Evolutionary conservation across 2,329 filamentous ascomycete species (phyloP), one percentile per base, ranked within the genome.

Genomic region (Colletotrichum truncatum): DNA sequence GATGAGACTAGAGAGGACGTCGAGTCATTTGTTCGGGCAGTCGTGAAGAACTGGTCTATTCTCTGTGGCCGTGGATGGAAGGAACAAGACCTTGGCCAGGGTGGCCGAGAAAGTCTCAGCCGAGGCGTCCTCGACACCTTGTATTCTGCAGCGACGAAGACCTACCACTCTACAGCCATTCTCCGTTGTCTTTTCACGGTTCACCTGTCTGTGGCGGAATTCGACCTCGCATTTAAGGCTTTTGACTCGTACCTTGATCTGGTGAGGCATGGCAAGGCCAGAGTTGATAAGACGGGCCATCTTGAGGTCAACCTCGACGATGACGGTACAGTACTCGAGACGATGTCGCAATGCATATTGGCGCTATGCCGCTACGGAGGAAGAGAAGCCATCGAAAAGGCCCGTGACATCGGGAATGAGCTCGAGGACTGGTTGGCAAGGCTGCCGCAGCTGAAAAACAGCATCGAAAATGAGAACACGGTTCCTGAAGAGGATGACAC

Each of bases 171-270:
- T 1, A 97, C 95, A 1, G 83, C 93, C 9, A 92, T 98, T 67
- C 81, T 99, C 28, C 87, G 95, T 63, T 88, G 94, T 72, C 84
- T 99, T 0, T 98, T 98, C 74, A 91, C 89, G 10, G 91, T 97
- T 2, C 96, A 99, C 76, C 84, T 95, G 16, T 88, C 93, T 3
- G 84, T 98, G 16, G 93, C 94, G 8, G 95, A 99, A 71, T 98
- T 98, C 70, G 93, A 97, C 60, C 82, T 98, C 51, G 94, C 94
- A 1, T 90, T 97, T 76, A 94, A 94, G 74, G 93, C 96, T 1
- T 93, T 98, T 68, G 92, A 97, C 75, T 94, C 94, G 1, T 99
- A 98, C 76, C 83, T 97, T 36, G 93, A 97, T 58, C 92, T 99
- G 68, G 88, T 97, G 59, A 91, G 90, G 67, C 92, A 92, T 73